phyloP scores from a whole-genome alignment of 306 rosid species.

The Cicer arietinum region DNA sequence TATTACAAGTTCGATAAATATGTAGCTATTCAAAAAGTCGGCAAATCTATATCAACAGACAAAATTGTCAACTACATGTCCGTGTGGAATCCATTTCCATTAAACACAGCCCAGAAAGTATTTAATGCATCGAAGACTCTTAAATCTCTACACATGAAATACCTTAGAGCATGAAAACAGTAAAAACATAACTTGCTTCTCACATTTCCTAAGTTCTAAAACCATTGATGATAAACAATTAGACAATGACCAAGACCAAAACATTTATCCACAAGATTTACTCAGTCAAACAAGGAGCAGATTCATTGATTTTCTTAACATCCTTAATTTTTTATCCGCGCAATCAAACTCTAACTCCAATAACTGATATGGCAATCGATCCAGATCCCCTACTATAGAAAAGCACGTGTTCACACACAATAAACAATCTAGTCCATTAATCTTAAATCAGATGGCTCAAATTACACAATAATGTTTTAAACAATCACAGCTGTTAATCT shows the following conservation, averaged over 20 bases:
- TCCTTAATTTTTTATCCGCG: not conserved
- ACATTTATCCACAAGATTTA: not conserved
- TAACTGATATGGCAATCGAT: too few relatives aligned
- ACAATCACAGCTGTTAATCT: too few relatives aligned
- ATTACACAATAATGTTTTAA: too few relatives aligned
- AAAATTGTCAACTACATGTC: not conserved
- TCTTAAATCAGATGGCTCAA: too few relatives aligned
- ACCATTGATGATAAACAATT: not conserved
- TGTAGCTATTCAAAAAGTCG: not conserved
- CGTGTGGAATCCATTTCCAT: not conserved
- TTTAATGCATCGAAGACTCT: conserved; percentile 1
- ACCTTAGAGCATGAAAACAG: conserved; percentile 1
- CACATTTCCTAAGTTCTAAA: conserved; percentile 3
- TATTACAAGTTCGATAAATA: not conserved
- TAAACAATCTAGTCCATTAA: too few relatives aligned
- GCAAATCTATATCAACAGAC: not conserved
- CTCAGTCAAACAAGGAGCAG: conserved; percentile 9
- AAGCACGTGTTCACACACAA: too few relatives aligned
- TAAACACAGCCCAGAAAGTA: not conserved
- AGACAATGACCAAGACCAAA: not conserved
- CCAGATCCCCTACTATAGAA: too few relatives aligned
- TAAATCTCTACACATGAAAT: not conserved
- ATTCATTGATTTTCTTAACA: conserved; percentile 27
- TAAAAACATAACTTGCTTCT: conserved; percentile 25
- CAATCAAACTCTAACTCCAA: conserved; percentile 31